Conservation (phyloP, 1,284 basidiomycete species). For the Meripilus lineatus region DNA sequence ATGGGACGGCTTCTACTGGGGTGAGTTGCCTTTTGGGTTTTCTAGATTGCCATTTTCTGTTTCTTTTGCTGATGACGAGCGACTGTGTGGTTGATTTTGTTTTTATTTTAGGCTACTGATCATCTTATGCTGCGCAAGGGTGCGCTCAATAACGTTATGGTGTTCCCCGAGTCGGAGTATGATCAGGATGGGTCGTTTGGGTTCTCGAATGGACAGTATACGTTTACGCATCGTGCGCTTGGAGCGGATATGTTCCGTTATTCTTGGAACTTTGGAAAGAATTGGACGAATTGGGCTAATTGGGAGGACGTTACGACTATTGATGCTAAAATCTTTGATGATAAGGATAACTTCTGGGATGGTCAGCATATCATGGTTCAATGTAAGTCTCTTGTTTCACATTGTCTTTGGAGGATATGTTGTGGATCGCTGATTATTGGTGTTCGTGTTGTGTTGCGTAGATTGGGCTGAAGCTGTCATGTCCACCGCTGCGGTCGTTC, state of each 20-base stretch:
- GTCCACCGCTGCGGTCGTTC: constrained; percentile 64
- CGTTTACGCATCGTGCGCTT: constrained; percentile 73
- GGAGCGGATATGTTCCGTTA: constrained; percentile 89
- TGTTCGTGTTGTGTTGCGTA: constrained; percentile 25
- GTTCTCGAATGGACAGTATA: constrained; percentile 57
- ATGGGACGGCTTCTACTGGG: constrained; percentile 45
- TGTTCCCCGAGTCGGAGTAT: constrained; percentile 80
- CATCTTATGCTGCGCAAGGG: constrained; percentile 81
- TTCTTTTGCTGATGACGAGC: background rate
- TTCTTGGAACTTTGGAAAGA: constrained; percentile 81
- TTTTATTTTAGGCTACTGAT: constrained; percentile 49
- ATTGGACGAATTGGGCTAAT: constrained; percentile 73
- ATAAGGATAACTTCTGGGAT: constrained; percentile 65
- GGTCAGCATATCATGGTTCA: constrained; percentile 86
- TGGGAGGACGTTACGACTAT: constrained; percentile 76
- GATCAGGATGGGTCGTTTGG: constrained; percentile 61
- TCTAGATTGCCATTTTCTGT: constrained; percentile 14
- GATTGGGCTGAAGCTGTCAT: constrained; percentile 72
- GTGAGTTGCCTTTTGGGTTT: constrained; percentile 32
- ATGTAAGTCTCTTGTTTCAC: constrained; percentile 44
- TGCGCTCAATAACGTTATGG: constrained; percentile 65
- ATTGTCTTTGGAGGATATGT: background rate
- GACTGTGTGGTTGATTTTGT: background rate
- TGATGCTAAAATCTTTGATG: constrained; percentile 49
- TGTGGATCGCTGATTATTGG: no score